Evolutionary conservation across 2,329 filamentous ascomycete species (phyloP).

Genomic region (Fusarium incarnatum): DNA sequence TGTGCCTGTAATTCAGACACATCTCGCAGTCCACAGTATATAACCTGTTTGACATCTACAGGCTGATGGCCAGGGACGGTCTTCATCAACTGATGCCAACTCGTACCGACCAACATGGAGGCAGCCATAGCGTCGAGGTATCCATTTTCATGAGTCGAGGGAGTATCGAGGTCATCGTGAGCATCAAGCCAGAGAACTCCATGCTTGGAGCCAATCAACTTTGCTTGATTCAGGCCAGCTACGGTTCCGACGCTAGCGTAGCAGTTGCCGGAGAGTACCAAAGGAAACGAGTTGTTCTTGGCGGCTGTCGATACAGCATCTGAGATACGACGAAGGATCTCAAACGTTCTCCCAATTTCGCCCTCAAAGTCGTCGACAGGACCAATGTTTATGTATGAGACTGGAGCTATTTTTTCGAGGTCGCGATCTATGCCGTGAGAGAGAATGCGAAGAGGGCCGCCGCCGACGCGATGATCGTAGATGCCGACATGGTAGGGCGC

Average conservation of each 20-base stretch:
- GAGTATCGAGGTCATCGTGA: not conserved
- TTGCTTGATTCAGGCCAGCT: not conserved
- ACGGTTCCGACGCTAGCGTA: not conserved
- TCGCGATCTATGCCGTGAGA: not conserved
- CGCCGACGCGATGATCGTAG: not conserved
- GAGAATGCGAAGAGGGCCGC: not conserved
- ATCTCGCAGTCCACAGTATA: not conserved
- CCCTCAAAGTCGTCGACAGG: not conserved
- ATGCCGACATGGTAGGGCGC: not conserved
- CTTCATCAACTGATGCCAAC: not conserved
- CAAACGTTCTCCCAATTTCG: not conserved
- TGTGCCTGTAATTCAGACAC: not conserved
- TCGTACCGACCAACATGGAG: not conserved
- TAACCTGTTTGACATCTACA: not conserved
- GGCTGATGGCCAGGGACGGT: not conserved
- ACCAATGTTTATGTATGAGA: not conserved
- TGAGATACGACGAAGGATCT: not conserved
- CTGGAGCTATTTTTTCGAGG: not conserved
- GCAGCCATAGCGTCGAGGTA: not conserved
- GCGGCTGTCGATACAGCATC: not conserved
- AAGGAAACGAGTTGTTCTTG: not conserved
- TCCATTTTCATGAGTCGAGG: not conserved
- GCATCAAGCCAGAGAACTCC: not conserved
- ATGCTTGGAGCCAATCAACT: too few species aligned
- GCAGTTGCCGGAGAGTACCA: not conserved